Evolutionary conservation across 495 filamentous ascomycete genomes (phyloP), one percentile per base, ranked within the genome.

Genomic region (Polyplosphaeria fusca): DNA sequence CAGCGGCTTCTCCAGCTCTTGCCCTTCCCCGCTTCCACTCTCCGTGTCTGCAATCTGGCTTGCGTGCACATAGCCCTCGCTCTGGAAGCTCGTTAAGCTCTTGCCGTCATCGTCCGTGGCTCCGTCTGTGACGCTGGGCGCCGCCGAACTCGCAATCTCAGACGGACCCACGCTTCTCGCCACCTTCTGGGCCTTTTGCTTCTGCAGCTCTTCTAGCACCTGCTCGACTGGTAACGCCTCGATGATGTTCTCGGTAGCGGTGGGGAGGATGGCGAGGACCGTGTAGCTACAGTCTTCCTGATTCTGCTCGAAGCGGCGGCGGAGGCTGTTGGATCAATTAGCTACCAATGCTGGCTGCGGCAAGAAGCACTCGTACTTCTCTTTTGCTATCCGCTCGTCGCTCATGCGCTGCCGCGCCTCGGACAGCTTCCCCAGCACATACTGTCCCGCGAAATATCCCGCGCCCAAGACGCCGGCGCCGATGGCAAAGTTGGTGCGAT

Each of bases 261-360:
- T 93, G 1, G 94, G 94, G 11, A 98, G 78, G 47, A 98, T 78
- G n/a, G 89, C 93, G 14, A 96, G 85, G 22, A 97, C 89, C n/a
- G 93, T 98, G 70, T 89, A 95, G 42, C 91, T 95, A 71, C 93
- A 98, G 72, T 97, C 94, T 68, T 95, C 92, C 64, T 98, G 93
- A 67, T 98, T 97, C 70, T 97, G 93, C 70, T 96, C 88, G 76
- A 98, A 98, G 61, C 93, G 86, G 51, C 93, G 86, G 42, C 91
- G 88, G 60, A 98, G 78, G 73, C 93, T 97, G 48, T 43, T 47
- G 48, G 35, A 46, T 19, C 5, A 13, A 48, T 35, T 35, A 14
- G 12, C 9, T 3, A 12, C n/a, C n/a, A n/a, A n/a, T 30, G 18
- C 46, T 30, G 25, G 16, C 38, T 46, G 11, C 12, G 18, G 54